Conservation (phyloP, 108 stramenopile genomes). For the Stephanodiscus triporus region DNA sequence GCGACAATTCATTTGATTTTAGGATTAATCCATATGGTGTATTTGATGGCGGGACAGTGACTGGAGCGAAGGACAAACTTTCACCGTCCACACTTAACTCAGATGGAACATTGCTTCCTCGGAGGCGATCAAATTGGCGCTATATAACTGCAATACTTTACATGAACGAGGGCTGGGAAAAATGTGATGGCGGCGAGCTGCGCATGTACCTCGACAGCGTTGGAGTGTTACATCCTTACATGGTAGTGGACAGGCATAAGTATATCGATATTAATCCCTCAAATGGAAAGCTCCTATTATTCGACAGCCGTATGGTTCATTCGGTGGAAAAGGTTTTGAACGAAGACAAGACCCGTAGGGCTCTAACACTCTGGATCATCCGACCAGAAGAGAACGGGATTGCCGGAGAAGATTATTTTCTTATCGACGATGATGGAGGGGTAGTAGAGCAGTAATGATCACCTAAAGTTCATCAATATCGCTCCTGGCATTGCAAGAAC, state of each 20-base stretch:
- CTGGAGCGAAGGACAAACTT: not conserved
- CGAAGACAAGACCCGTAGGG: conserved; percentile 17
- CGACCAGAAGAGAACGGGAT: conserved; percentile 39
- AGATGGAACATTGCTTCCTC: not conserved
- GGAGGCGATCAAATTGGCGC: conserved; percentile 29
- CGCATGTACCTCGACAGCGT: conserved; percentile 32
- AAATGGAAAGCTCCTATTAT: conserved; percentile 53
- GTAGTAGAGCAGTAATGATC: not conserved
- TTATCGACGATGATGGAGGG: not conserved
- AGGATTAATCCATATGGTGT: not conserved
- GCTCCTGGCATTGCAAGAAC: not conserved
- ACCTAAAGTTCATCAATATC: not conserved
- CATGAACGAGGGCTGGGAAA: conserved; percentile 49
- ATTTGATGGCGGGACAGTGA: not conserved
- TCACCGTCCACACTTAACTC: not conserved
- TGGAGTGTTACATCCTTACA: not conserved
- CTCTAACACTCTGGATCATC: conserved; percentile 54
- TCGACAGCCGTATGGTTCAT: conserved; percentile 52
- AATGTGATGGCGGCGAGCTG: conserved; percentile 41
- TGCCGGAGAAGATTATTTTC: not conserved
- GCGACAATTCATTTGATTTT: conserved; percentile 18
- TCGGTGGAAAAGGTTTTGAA: conserved; percentile 46
- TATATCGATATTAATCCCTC: conserved; percentile 32
- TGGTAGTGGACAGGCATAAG: not conserved
- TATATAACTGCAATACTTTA: conserved; percentile 48